phyloP scores from a whole-genome alignment of 495 filamentous ascomycete genomes.

The Pseudoneurospora amorphoporcata region DNA sequence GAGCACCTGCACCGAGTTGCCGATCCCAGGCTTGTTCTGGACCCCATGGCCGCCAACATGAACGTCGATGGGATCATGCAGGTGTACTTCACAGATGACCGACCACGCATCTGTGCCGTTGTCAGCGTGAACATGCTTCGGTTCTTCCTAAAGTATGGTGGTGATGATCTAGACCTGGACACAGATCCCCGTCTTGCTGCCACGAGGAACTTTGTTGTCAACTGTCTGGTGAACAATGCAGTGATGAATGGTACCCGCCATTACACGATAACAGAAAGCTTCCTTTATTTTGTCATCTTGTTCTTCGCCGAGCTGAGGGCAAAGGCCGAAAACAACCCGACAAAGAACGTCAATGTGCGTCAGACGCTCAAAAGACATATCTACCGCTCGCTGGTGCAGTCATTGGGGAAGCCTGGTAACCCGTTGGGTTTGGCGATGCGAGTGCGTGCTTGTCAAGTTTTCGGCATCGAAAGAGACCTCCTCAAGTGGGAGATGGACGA shows the following conservation, averaged over 20 bases:
- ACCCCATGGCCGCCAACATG: slow-evolving; percentile 6
- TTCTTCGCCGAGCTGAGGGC: neutral
- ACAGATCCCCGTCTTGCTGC: neutral
- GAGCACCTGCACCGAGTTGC: neutral
- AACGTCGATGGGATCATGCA: slow-evolving; percentile 13
- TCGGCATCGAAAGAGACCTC: neutral
- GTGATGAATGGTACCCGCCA: neutral
- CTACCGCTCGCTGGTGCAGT: neutral
- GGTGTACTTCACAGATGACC: slow-evolving; percentile 8
- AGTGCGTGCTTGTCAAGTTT: neutral
- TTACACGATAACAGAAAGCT: neutral
- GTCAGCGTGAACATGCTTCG: slow-evolving; percentile 16
- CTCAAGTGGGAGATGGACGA: neutral
- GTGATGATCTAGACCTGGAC: neutral
- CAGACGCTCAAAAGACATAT: neutral
- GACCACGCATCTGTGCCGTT: slow-evolving; percentile 6
- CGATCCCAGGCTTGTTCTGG: neutral
- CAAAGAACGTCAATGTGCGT: neutral
- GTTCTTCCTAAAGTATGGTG: slow-evolving; percentile 8
- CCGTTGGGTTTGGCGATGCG: neutral
- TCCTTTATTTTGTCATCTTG: neutral
- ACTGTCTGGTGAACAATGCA: neutral
- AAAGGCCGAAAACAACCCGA: neutral
- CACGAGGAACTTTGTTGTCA: neutral
- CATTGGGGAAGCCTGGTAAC: neutral